A percentile compares a stretch with the other conserved stretches of the same genome.
phyloP scores from a whole-genome alignment of 2,329 filamentous ascomycete species.

The Parascedosporium putredinis region DNA sequence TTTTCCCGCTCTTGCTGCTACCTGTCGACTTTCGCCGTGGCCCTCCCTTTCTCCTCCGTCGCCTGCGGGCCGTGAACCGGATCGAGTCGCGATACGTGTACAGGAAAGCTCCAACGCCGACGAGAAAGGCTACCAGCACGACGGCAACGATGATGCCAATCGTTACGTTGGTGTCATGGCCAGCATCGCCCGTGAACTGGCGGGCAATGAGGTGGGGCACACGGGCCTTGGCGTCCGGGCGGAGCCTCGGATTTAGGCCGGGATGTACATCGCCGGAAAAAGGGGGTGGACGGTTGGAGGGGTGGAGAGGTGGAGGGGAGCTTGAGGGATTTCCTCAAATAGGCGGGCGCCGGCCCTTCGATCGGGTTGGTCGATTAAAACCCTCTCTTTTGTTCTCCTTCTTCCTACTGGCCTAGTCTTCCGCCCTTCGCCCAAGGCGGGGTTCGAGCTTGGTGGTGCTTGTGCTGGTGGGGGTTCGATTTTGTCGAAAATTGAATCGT shows the following conservation, averaged over 20 bases:
- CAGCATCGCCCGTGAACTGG: conserved; percentile 14
- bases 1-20: conserved; percentile 4
- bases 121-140: conserved; percentile 28
- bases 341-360: too few relatives aligned
- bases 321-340: too few relatives aligned
- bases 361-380: too few relatives aligned
- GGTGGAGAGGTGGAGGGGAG: too few relatives aligned
- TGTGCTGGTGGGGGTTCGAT: too few relatives aligned
- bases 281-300: too few relatives aligned
- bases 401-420: too few relatives aligned
- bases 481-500: too few relatives aligned
- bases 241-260: too few relatives aligned
- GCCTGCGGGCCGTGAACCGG: conserved; percentile 18
- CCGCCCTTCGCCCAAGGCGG: too few relatives aligned
- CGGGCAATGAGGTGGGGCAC: conserved; percentile 12
- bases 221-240: not conserved
- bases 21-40: conserved; percentile 2
- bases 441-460: too few relatives aligned
- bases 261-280: conserved; percentile 1
- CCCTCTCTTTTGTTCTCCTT: too few relatives aligned
- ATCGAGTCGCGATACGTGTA: conserved; percentile 29
- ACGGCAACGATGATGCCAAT: conserved; percentile 34
- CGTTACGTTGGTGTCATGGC: conserved; percentile 26
- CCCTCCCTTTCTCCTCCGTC: not conserved
- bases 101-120: conserved; percentile 25